phyloP scores from a whole-genome alignment of 257 asterid genomes.

The Plantago ovata region DNA sequence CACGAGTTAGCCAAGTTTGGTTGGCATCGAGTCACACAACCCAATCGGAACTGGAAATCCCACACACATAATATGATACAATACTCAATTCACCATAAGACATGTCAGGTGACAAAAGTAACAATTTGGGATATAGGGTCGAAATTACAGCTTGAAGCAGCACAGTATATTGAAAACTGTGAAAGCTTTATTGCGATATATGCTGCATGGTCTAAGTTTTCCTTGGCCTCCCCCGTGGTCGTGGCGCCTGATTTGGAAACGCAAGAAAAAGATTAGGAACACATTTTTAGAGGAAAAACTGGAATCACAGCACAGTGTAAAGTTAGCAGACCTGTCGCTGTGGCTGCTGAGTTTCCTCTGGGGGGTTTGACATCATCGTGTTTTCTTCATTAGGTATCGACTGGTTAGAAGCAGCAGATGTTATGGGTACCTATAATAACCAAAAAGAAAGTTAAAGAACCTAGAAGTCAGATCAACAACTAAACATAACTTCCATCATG shows the following conservation, averaged over 20 bases:
- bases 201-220: not conserved
- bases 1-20: too few relatives aligned
- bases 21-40: too few relatives aligned
- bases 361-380: not conserved
- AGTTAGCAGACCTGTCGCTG: not conserved
- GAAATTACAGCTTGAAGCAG: too few relatives aligned
- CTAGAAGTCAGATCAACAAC: not conserved
- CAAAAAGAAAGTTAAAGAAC: not conserved
- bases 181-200: too few relatives aligned
- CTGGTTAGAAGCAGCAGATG: constrained; percentile 1
- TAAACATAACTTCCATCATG: not conserved
- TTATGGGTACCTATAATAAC: constrained; percentile 1
- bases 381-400: not conserved
- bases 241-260: not conserved
- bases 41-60: too few relatives aligned
- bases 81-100: too few relatives aligned
- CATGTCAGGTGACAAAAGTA: too few relatives aligned
- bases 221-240: constrained; percentile 6
- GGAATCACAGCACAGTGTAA: not conserved
- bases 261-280: not conserved
- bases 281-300: not conserved
- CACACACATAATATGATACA: too few relatives aligned
- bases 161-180: too few relatives aligned
- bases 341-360: not conserved
- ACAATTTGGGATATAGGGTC: too few relatives aligned